phyloP scores from a whole-genome alignment of 257 asterid genomes.

The Solanum medicagineum region DNA sequence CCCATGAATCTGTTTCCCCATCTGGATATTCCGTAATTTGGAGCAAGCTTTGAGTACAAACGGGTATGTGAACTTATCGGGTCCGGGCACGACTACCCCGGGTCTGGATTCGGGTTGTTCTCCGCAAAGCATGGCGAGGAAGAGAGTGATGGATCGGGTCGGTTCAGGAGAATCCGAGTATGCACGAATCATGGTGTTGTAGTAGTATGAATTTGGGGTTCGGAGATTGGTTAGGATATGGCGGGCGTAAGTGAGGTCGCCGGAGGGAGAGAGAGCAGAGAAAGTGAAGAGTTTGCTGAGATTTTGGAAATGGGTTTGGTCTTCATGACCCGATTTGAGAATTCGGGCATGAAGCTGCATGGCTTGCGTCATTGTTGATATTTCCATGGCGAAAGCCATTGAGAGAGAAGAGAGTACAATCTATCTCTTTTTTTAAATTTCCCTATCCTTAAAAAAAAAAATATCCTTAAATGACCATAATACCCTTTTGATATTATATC shows the following conservation, averaged over 20 bases:
- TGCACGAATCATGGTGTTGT: conserved; percentile 19
- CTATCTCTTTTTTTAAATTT: background rate
- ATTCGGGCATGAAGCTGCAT: conserved; percentile 21
- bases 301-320: background rate
- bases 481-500: background rate
- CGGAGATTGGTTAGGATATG: conserved; percentile 5
- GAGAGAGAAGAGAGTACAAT: no score
- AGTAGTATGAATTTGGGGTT: conserved; percentile 11
- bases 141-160: conserved; percentile 4
- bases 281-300: conserved; percentile 19
- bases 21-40: background rate
- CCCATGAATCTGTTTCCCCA: conserved; percentile 15
- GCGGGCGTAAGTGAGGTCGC: conserved; percentile 14
- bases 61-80: conserved; percentile 21
- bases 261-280: conserved; percentile 20
- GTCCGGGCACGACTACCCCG: background rate
- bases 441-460: background rate
- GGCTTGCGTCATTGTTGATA: conserved; percentile 11
- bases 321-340: conserved; percentile 3
- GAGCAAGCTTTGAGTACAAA: conserved; percentile 16
- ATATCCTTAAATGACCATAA: background rate
- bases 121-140: conserved; percentile 7
- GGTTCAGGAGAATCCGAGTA: conserved; percentile 16
- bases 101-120: background rate
- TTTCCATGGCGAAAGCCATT: conserved; percentile 4